Evolutionary conservation across 106 monocot species (phyloP), one percentile per base, ranked within the genome.

Genomic region (Apostasia ramifera): DNA sequence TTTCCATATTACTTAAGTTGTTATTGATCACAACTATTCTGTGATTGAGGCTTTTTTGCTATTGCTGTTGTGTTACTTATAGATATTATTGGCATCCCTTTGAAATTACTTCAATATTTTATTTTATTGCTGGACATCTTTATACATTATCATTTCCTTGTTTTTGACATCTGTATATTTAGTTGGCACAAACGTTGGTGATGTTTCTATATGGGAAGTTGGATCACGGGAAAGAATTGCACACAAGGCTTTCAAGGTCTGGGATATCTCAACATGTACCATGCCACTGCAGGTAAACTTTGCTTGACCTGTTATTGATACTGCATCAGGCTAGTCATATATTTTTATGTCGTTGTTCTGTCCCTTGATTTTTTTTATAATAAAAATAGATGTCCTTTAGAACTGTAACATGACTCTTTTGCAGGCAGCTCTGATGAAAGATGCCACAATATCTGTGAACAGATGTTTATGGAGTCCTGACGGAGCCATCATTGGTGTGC

Each of bases 141-240:
- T 45, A 44, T 15, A 52, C 46, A 2, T 8, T 70, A 1, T 70
- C 7, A 52, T 15, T 57, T 14, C 44, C 12, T 42, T 68, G 42
- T 46, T 57, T 4, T 39, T 2, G 6, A 13, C 46, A 47, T 7
- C 26, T 8, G 52, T 52, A 52, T 41, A 5, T 60, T n/a, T 67
- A 98, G 97, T 88, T 79, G 97, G 97, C 49, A 98, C 97, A 71
- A 93, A 98, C 85, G 85, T 93, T 73, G 97, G 97, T 55, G 97
- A 98, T 44, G 85, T 93, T 73, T 87, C 70, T 11, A 81, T 93
- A 46, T 98, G 97, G 97, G 97, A 98, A 82, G 85, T 98, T 73
- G 98, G 93, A 52, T 93, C 98, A 42, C 80, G 87, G 49, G 98
- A 99, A 67, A 90, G 80, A 75, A 85, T 93, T 56, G 90, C 90